Evolutionary conservation across 805 yeast genomes (phyloP), one percentile per base, ranked within the genome.

Genomic region (Ogataea salicorniae): DNA sequence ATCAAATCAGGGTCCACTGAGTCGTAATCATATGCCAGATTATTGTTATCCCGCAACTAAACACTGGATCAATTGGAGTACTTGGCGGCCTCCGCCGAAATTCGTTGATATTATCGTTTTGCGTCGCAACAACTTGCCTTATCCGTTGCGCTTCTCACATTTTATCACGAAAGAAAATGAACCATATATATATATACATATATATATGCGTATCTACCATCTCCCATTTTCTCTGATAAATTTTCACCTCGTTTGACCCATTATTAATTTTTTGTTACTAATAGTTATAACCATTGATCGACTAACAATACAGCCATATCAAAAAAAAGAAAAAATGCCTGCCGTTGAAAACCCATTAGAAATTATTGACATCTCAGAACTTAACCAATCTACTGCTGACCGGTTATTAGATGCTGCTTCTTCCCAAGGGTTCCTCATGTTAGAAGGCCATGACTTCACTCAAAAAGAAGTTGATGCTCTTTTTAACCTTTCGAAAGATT

Each of bases 341-440:
- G 31, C 38, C 17, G 51, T 51, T 14, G 63, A 62, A 37, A 79
- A 76, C 52, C 83, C 83, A 1, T 64, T 81, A 33, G 68, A 79
- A 54, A 71, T 80, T 6, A 74, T 85, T 31, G 89, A 85, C 55
- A 73, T 85, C 26, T 67, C 81, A n/a, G 53, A 61, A 7, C 43
- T 55, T 37, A 60, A 72, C 47, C 66, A 70, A 43, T 47, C 56
- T 6, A 73, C 83, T 0, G 84, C 81, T 0, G 71, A 69, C 7
- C 67, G 74, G 47, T 70, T 85, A 23, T 69, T 82, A 71, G 52
- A 67, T 26, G 80, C 80, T 3, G 79, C 78, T 6, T 66, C 75
- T n/a, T 60, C 70, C 5, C 80, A 76, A 52, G 81, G 81, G 1
- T 76, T 76, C 53, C 58, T 76, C 34, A 74, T 75, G 60, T 61